Base-by-base conservation (phyloP, 192 early-diverging fungal genomes). In the Linnemannia elongata region DNA sequence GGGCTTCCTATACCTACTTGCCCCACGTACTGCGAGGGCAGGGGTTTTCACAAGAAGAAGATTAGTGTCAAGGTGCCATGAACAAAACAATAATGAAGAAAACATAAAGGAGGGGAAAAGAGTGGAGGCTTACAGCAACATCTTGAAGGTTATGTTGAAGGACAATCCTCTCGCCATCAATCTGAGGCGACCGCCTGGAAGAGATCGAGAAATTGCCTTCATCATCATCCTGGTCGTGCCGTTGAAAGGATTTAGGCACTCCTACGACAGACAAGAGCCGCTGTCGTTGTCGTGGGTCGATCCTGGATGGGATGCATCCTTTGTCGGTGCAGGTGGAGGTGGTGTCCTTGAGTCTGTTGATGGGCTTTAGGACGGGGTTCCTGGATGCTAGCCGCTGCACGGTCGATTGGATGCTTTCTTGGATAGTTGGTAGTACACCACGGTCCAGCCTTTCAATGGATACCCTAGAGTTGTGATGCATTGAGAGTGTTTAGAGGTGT, bases 1-100 rank as follows among this genome's bases (percentile, higher is more conserved):
- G 94, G 95, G 9, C 91, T 93, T 66, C 94, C 95, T 22, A 95
- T 83, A 3, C 90, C 91, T 35, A 95, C 91, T 17, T 90, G 77
- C 33, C 93, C 94, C 54, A 87, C 54, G 45, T 89, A 92, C 91
- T 92, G 27, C 30, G 27, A 60, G 52, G 39, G 55, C 5, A n/a
- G 55, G 55, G 55, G 38, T 39, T 39, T 39, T 39, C 38, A 39
- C 3, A 39, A 57, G 55, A 57, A 2, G 24, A 7, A 57, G n/a
- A 9, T 57, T 22, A 57, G 55, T 24, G 42, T 44, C 42, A 44
- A 44, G 42, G 33, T 63, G 1, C 7, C 27, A 27, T 30, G 10
- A 33, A 8, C 9, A 13, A 30, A 1, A 13, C 0, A 27, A 33
- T 1, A 63, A 63, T 2, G 17, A 63, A 33, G 27, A 63, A 33